Evolutionary conservation across 768 basidiomycete species (phyloP).

Genomic region (Boletus edulis): DNA sequence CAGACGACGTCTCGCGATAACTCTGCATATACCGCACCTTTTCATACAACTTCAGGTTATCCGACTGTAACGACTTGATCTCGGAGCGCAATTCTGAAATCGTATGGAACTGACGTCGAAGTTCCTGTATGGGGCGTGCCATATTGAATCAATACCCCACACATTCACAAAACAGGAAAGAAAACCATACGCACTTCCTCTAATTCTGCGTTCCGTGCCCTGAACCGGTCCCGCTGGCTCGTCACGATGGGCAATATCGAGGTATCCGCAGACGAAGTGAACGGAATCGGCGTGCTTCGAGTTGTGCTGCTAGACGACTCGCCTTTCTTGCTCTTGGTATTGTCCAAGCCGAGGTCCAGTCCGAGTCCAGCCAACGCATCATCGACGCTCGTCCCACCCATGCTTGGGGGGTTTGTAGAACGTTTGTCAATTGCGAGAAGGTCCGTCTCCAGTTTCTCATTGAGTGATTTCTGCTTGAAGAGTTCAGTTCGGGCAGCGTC

Average conservation of each 20-base stretch:
- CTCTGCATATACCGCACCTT: conserved; percentile 99
- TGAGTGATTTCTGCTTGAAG: conserved; percentile 73
- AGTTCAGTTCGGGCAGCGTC: conserved; percentile 61
- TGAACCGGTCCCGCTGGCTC: conserved; percentile 95
- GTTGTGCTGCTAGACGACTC: conserved; percentile 25
- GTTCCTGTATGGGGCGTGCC: conserved; percentile 52
- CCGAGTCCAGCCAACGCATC: conserved; percentile 76
- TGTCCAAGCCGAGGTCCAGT: conserved; percentile 42
- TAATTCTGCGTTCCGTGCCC: conserved; percentile 93
- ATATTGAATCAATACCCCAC: no score
- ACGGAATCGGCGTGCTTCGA: conserved; percentile 65
- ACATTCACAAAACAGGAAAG: no score
- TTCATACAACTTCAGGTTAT: conserved; percentile 97
- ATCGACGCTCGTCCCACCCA: conserved; percentile 26
- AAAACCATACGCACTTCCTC: conserved; percentile 66
- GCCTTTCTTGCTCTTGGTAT: conserved; percentile 13
- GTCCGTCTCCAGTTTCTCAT: conserved; percentile 91
- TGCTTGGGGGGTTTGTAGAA: conserved; percentile 10
- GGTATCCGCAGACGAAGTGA: conserved; percentile 76
- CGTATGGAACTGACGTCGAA: conserved; percentile 91
- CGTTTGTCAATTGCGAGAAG: conserved; percentile 74
- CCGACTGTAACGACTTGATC: conserved; percentile 87
- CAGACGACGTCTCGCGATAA: conserved; percentile 74
- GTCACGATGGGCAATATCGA: conserved; percentile 99
- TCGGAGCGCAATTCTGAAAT: conserved; percentile 94